These are phyloP conservation scores for Boletus semigastroideus DNA, from an alignment of 1,284 basidiomycete genomes.

Conservation along the genomic window DNA sequence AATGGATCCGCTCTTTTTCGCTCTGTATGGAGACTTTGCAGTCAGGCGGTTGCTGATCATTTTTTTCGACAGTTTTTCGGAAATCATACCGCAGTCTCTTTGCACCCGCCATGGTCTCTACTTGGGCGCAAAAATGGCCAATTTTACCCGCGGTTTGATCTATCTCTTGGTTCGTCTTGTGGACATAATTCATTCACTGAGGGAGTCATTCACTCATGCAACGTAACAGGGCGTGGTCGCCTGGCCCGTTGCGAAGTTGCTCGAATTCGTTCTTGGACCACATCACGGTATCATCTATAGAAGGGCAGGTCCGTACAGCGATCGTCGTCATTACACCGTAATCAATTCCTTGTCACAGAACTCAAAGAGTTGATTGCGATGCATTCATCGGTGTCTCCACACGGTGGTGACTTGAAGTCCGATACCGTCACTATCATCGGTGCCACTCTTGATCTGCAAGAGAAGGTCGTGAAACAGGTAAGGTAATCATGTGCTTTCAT, in stretches of 20 bases:
- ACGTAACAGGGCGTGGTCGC: slow-evolving; percentile 63
- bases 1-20: neutral
- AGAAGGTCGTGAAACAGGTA: slow-evolving; percentile 60
- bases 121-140: slow-evolving; percentile 89
- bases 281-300: slow-evolving; percentile 64
- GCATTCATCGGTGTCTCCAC: slow-evolving; percentile 56
- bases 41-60: neutral
- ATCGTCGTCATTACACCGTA: neutral
- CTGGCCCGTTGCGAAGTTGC: slow-evolving; percentile 76
- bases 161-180: slow-evolving; percentile 57
- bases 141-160: slow-evolving; percentile 70
- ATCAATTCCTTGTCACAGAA: slow-evolving; percentile 35
- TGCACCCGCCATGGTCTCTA: slow-evolving; percentile 92
- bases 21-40: too few relatives aligned
- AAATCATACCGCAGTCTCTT: slow-evolving; percentile 89
- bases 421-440: slow-evolving; percentile 79
- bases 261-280: slow-evolving; percentile 62
- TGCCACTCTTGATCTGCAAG: slow-evolving; percentile 71
- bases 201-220: neutral
- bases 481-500: neutral
- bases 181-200: neutral
- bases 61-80: slow-evolving; percentile 61
- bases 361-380: slow-evolving; percentile 74
- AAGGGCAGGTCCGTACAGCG: slow-evolving; percentile 35
- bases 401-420: slow-evolving; percentile 66